Evolutionary conservation across 2,329 filamentous ascomycete species (phyloP).

Genomic region (Orbilia quercus): DNA sequence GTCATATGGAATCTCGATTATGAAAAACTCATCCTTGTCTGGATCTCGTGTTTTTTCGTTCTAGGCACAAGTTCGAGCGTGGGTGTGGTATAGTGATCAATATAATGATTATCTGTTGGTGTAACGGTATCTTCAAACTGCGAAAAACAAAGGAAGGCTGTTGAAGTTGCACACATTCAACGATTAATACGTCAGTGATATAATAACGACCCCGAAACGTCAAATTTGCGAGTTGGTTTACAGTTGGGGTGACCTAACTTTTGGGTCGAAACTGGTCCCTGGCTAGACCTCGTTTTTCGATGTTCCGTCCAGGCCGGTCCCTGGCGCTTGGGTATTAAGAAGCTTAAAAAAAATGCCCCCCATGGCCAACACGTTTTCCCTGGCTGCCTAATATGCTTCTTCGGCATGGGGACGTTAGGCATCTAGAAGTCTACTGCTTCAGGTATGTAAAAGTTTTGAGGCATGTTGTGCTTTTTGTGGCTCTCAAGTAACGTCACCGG

Average conservation of each 20-base stretch:
- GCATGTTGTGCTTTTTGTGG: no score
- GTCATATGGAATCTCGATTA: no score
- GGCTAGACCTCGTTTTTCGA: conserved; percentile 16
- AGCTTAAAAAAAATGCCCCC: conserved; percentile 33
- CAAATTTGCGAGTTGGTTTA: conserved; percentile 5
- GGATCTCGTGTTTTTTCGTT: conserved; percentile 29
- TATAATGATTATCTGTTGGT: conserved; percentile 13
- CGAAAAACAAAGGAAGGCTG: no score
- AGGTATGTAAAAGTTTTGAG: conserved; percentile 23
- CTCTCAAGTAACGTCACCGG: no score
- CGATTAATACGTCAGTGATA: background rate
- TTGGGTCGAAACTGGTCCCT: conserved; percentile 9
- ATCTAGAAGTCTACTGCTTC: conserved; percentile 48
- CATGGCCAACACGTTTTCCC: conserved; percentile 32
- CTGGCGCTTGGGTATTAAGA: conserved; percentile 48
- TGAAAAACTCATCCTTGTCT: background rate
- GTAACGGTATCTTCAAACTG: conserved; percentile 38
- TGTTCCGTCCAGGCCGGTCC: conserved; percentile 37
- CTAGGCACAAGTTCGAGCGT: background rate
- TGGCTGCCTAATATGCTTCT: conserved; percentile 35
- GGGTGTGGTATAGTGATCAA: conserved; percentile 7
- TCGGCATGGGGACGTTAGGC: conserved; percentile 16
- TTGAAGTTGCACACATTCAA: conserved; percentile 10
- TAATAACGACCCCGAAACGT: background rate
- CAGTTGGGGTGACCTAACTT: conserved; percentile 6